Conservation (phyloP, 768 basidiomycete species). For the Rhodotorula paludigena region DNA sequence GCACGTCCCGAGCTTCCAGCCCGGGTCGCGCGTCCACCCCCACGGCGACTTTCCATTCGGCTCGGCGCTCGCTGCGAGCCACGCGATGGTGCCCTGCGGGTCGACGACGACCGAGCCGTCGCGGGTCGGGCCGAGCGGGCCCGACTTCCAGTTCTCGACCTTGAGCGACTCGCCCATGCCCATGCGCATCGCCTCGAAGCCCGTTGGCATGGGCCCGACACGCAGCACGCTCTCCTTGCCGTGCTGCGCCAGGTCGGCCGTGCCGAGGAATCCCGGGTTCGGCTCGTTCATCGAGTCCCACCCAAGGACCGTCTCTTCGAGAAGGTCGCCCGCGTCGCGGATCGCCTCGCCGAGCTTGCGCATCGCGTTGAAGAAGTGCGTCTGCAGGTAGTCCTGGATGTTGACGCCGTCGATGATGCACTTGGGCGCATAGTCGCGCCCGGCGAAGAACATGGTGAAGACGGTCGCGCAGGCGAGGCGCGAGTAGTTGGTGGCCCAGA, state of each 20-base stretch:
- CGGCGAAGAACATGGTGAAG: constrained; percentile 93
- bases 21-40: constrained; percentile 72
- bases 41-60: constrained; percentile 55
- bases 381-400: constrained; percentile 60
- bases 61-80: constrained; percentile 59
- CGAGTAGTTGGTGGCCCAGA: constrained; percentile 94
- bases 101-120: constrained; percentile 74
- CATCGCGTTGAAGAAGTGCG: constrained; percentile 41
- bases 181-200: constrained; percentile 72
- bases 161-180: constrained; percentile 82
- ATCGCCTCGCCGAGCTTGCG: constrained; percentile 41
- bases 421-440: constrained; percentile 79
- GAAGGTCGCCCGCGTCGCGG: constrained; percentile 62
- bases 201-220: constrained; percentile 81
- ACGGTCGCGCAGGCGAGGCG: constrained; percentile 80
- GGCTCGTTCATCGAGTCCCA: constrained; percentile 99
- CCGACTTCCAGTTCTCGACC: constrained; percentile 77
- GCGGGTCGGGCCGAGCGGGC: constrained; percentile 67
- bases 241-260: constrained; percentile 62
- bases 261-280: constrained; percentile 71
- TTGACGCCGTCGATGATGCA: constrained; percentile 86
- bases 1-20: constrained; percentile 72
- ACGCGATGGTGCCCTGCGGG: constrained; percentile 71
- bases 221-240: constrained; percentile 68
- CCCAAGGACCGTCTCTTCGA: constrained; percentile 84